Conservation (phyloP, 2,329 filamentous ascomycete species). For the Beauveria sp. region DNA sequence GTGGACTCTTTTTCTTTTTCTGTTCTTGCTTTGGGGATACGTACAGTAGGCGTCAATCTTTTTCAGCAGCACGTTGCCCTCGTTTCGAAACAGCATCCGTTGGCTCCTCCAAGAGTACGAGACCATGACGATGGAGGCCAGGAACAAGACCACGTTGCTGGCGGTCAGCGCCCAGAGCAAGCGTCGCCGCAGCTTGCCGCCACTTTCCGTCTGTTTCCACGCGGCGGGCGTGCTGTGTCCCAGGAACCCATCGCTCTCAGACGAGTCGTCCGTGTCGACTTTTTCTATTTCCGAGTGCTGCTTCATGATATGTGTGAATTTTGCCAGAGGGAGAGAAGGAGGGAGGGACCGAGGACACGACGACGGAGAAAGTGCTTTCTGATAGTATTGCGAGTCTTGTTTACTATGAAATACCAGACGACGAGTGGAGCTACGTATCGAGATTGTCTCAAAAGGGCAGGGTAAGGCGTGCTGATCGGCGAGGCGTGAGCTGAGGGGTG, state of each 20-base stretch:
- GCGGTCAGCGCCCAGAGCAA: neutral
- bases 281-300: neutral
- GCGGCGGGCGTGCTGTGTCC: no score
- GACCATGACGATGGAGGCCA: neutral
- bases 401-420: no score
- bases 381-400: no score
- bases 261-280: neutral
- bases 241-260: neutral
- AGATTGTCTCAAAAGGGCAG: no score
- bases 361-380: no score
- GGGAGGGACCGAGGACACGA: no score
- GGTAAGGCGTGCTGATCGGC: no score
- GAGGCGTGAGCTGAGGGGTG: no score
- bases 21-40: no score
- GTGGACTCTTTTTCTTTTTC: neutral
- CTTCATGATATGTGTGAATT: no score
- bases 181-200: neutral
- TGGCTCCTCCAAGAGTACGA: neutral
- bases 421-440: no score
- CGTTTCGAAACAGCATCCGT: neutral
- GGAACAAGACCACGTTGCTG: neutral
- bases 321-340: no score
- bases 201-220: neutral
- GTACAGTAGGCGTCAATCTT: constrained; percentile 1
- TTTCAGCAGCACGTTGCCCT: neutral